Percentiles rank a stretch among this genome's conserved stretches.
Evolutionary conservation across 495 filamentous ascomycete species (phyloP).

Genomic region (Aspergillus taichungensis): DNA sequence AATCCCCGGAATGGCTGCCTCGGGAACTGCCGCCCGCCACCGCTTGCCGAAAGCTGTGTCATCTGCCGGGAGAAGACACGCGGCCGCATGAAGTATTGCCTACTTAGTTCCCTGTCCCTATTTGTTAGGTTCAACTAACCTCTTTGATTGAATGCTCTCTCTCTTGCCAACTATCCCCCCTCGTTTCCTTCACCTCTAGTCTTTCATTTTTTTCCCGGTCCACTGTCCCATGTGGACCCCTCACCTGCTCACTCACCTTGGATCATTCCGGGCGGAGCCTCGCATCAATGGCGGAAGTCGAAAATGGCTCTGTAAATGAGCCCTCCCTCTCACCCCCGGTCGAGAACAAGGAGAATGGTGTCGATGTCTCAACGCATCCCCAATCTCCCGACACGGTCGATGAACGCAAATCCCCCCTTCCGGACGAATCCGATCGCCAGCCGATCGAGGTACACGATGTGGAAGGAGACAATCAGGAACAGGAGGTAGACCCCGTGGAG

Average conservation of each 20-base stretch:
- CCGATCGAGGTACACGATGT: constrained; percentile 18
- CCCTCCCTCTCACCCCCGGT: constrained; percentile 22
- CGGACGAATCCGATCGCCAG: constrained; percentile 23
- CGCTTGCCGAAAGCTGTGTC: constrained; percentile 10
- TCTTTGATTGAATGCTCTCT: background rate
- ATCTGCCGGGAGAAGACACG: constrained; percentile 17
- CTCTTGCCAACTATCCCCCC: constrained; percentile 21
- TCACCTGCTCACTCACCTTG: constrained; percentile 16
- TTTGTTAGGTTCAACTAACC: no score
- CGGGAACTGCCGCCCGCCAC: background rate
- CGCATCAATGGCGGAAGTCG: constrained; percentile 39
- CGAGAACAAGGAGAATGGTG: constrained; percentile 24
- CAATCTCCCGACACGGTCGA: constrained; percentile 19
- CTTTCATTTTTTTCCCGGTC: constrained; percentile 6
- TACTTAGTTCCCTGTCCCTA: no score
- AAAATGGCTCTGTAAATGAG: constrained; percentile 27
- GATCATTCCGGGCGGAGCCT: constrained; percentile 29
- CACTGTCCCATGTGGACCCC: constrained; percentile 25
- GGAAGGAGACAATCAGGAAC: constrained; percentile 5
- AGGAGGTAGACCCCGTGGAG: constrained; percentile 11
- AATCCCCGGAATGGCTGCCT: no score
- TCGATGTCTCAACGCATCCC: constrained; percentile 21
- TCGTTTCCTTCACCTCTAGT: constrained; percentile 7
- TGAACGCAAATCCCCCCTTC: constrained; percentile 24
- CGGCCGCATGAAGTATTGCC: constrained; percentile 3